Base-by-base conservation (phyloP, 2,329 filamentous ascomycete genomes). In the Cercospora sojina region DNA sequence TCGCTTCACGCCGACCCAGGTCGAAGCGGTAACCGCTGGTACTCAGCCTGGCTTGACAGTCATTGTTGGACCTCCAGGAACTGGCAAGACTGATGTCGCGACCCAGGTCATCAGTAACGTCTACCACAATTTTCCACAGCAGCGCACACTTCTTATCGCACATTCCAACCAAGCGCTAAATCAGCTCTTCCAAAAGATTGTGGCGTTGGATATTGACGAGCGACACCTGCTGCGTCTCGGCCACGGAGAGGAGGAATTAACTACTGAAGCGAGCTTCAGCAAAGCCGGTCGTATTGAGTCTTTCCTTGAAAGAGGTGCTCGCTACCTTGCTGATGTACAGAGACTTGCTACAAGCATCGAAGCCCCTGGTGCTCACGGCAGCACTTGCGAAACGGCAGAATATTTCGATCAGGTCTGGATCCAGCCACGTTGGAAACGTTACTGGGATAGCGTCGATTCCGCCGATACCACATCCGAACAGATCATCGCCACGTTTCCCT, bases 81-180 rank as follows among this genome's bases (percentile, higher is more conserved):
- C 95, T 6, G 95, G 96, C 69, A 99, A 99, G 83, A 99, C 95
- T n/a, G 95, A 99, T 79, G 95, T 99, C 62, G 93, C 93, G 57
- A 97, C 94, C 4, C 95, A 99, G 79, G 96, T 98, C 77, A 99
- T 99, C 80, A 97, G 92, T 82, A 97, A 98, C 78, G 91, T 99
- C 73, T 99, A 99, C 77, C 94, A 98, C 82, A 97, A 98, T 80
- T 99, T 97, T 77, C 93, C 95, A 7, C 85, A 90, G 70, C 93
- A 99, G 78, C 90, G 92, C 73, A 99, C 95, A 0, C 82, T 99
- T 18, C 87, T 99, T 47, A 88, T 99, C 70, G 95, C 95, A 4
- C 95, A 99, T 78, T 98, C 94, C 79, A 99, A 99, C 76, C 96
- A 99, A 78, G 96, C 95, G 2, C 83, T 99, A 9, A 99, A 99